Conservation (phyloP, 2,329 filamentous ascomycete genomes). For the Colletotrichum horii region DNA sequence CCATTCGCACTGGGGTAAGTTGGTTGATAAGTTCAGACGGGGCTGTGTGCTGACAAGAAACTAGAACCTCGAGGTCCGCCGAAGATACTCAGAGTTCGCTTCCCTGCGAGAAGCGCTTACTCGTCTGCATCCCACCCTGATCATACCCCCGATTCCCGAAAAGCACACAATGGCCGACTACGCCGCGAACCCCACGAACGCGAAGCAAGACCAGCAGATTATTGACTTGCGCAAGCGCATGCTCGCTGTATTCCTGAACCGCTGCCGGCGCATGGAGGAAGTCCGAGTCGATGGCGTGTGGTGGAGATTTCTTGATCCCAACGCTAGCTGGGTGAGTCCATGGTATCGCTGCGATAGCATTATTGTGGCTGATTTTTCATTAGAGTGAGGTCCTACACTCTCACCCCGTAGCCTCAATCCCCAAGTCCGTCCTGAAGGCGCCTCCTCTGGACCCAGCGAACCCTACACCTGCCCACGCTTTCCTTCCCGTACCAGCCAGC, state of each 20-base stretch:
- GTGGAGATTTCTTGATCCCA: conserved; percentile 97
- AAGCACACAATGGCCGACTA: conserved; percentile 99
- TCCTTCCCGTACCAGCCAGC: conserved; percentile 81
- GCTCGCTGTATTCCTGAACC: conserved; percentile 92
- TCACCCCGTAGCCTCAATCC: conserved; percentile 87
- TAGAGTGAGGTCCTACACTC: conserved; percentile 95
- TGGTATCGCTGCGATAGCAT: neutral
- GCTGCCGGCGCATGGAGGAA: conserved; percentile 91
- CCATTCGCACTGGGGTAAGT: conserved; percentile 88
- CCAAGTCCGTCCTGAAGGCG: conserved; percentile 92
- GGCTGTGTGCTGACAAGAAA: neutral
- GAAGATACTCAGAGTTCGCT: conserved; percentile 95
- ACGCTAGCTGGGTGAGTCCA: conserved; percentile 88
- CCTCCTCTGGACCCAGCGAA: conserved; percentile 97
- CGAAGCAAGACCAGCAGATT: conserved; percentile 95
- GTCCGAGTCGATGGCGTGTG: conserved; percentile 93
- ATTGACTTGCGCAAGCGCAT: conserved; percentile 97
- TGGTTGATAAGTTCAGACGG: neutral
- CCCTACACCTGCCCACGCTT: conserved; percentile 83
- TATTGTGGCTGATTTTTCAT: conserved; percentile 28
- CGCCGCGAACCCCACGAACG: conserved; percentile 95
- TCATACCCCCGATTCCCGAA: conserved; percentile 96
- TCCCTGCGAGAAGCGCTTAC: conserved; percentile 89
- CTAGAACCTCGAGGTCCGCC: conserved; percentile 92
- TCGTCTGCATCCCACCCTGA: conserved; percentile 89